Conservation (phyloP, 176 grass and related monocot species). For the Bolboschoenus planiculmis region DNA sequence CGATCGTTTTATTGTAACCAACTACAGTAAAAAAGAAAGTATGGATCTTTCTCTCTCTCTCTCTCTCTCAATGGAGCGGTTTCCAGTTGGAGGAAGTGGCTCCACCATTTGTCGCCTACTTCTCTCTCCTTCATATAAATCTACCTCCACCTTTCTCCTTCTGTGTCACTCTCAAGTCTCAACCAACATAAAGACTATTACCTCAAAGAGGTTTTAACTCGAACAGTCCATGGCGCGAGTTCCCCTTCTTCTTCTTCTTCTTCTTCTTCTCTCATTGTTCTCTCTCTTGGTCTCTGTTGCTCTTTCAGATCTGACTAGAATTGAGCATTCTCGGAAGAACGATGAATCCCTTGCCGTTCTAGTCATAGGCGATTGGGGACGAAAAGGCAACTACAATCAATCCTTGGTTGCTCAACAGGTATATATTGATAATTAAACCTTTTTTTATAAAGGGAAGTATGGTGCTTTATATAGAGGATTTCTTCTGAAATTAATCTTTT, state of each 20-base stretch:
- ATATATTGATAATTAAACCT: not conserved
- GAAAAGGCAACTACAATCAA: constrained; percentile 61
- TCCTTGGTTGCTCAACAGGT: constrained; percentile 59
- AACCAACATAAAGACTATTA: not conserved
- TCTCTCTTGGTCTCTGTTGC: not conserved
- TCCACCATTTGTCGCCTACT: no score
- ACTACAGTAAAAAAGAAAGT: no score
- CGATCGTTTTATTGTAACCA: no score
- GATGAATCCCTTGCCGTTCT: constrained; percentile 49
- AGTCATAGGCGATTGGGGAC: constrained; percentile 61
- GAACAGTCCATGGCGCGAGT: not conserved
- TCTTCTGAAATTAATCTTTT: not conserved
- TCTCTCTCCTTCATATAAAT: no score
- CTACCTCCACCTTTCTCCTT: no score
- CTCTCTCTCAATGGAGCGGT: no score
- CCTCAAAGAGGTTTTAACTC: not conserved
- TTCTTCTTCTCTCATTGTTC: not conserved
- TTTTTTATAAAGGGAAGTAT: not conserved
- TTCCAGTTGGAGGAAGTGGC: no score
- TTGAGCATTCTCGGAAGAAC: constrained; percentile 42
- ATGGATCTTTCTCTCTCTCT: no score
- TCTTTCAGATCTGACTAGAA: constrained; percentile 28
- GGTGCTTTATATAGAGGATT: not conserved
- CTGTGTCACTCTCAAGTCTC: not conserved
- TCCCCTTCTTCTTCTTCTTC: not conserved